These are phyloP conservation scores for Cynara cardunculus DNA, from an alignment of 129 eudicot species.

Conservation along the genomic window DNA sequence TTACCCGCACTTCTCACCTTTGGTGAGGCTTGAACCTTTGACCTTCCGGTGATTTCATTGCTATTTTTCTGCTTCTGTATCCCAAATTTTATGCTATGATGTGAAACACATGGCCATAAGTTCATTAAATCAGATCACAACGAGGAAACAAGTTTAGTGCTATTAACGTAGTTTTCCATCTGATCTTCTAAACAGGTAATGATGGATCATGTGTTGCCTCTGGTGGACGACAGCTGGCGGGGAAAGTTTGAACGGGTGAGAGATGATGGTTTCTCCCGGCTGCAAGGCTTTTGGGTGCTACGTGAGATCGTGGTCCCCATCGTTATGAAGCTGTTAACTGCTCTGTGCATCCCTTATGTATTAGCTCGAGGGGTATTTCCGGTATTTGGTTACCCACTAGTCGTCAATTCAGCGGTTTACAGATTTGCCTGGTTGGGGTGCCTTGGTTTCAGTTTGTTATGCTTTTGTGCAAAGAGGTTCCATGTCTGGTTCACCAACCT, in stretches of 20 bases:
- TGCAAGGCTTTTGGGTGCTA: conserved; percentile 89
- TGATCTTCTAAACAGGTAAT: conserved; percentile 50
- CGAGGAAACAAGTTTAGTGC: conserved; percentile 29
- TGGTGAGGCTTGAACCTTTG: no score
- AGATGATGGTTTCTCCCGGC: conserved; percentile 86
- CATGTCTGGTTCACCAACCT: conserved; percentile 93
- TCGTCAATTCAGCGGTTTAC: conserved; percentile 84
- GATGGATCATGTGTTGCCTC: conserved; percentile 86
- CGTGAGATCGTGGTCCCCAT: conserved; percentile 85
- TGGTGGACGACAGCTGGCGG: conserved; percentile 86
- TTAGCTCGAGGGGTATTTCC: conserved; percentile 81
- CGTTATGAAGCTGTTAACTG: conserved; percentile 78
- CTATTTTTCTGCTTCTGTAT: no score
- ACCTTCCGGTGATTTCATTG: no score
- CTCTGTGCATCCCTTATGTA: conserved; percentile 90
- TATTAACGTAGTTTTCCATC: background rate
- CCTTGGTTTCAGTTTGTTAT: conserved; percentile 55
- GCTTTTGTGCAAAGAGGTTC: conserved; percentile 81
- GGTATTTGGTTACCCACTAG: conserved; percentile 73
- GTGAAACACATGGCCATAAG: no score
- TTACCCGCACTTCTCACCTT: no score
- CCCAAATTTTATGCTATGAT: background rate
- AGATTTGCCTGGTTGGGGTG: conserved; percentile 96
- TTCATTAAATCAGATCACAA: no score
- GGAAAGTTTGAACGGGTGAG: conserved; percentile 81